Evolutionary conservation across 768 basidiomycete genomes (phyloP), one percentile per base, ranked within the genome.

Genomic region (Lactarius quietus): DNA sequence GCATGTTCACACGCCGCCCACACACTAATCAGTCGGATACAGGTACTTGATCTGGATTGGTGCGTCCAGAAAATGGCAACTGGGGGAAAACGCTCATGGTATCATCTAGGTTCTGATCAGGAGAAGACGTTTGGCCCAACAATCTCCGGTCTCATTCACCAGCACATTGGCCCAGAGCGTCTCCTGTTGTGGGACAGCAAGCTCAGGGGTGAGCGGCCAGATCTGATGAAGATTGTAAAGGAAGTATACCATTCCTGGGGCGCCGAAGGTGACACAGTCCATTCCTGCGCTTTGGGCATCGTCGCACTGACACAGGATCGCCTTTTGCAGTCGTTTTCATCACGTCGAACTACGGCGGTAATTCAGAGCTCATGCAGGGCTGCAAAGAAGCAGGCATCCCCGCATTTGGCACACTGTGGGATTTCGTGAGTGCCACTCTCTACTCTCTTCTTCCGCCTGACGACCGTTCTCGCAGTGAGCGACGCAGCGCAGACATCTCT

Each of bases 81-180:
- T 12, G 26, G 1, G 15, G 20, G 1, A 29, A 8, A 52, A 48
- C 1, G 18, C 39, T 63, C 15, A 43, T 18, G 36, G 6, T 28
- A 12, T 5, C 20, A 8, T 18, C 48, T 41, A 68, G 76, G 79
- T 31, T 78, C 78, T 31, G 79, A 81, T 67, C 79, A 80, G 60
- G 78, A 78, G 67, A 80, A 79, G 71, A 80, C 79, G 15, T 81
- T 80, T 54, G 79, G 80, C 1, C 77, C 78, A 31, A 80, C 79
- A 53, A 79, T 81, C 57, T 71, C 72, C 59, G 76, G 75, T 38
- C 75, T 81, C 55, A 80, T 81, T 35, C 72, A 77, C 66, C 68
- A 72, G 33, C 74, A 79, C 63, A 73, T 81, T 9, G 75, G 69
- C 31, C 76, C 79, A 26, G 76, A 78, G 67, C 76, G 80, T 36